Base-by-base conservation (phyloP, 371 early-diverging fungal species). In the Syncephalastrum contaminatum region DNA sequence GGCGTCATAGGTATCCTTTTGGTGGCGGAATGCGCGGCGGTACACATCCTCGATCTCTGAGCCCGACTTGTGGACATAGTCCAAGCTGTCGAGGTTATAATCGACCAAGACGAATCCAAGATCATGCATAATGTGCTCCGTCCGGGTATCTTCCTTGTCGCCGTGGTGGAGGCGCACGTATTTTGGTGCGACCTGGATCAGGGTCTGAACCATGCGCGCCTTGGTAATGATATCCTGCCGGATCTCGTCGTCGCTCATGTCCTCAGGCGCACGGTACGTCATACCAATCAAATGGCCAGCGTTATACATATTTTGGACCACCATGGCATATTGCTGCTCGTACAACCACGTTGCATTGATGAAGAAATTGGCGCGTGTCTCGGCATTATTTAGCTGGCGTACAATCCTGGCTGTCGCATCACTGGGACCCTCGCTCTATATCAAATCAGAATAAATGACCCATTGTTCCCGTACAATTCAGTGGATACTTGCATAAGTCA, bases 271-370 rank as follows among this genome's bases (percentile, higher is more conserved):
- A 43, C 72, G 72, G 58, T 68, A 72, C 44, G 69, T 72, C 72
- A 72, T 72, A 19, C 72, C 72, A 48, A 72, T 72, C 22, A 68
- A 46, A 48, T 72, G 72, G 44, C 72, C 72, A n/a, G 64, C 64
- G 19, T 47, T 62, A 59, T 72, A 72, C 19, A 67, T 66, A 6
- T 65, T 65, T 24, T 69, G 72, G 42, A 69, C 61, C 36, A 72
- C 64, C 1, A 63, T 59, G 1, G 72, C 72, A 48, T 72, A 72
- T 30, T 72, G 72, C 63, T 56, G 56, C 5, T 47, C 36, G 22
- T 56, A 56, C 41, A 56, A 20, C 56, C 43, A 44, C n/a, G 72
- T 68, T 0, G 72, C 68, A 18, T 72, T 72, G 4, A 62, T 53
- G 47, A 72, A 68, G 62, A 72, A 72, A 6, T 67, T 66, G 22